phyloP scores from a whole-genome alignment of 139 green algal genomes.

The Coelastrella sp. region DNA sequence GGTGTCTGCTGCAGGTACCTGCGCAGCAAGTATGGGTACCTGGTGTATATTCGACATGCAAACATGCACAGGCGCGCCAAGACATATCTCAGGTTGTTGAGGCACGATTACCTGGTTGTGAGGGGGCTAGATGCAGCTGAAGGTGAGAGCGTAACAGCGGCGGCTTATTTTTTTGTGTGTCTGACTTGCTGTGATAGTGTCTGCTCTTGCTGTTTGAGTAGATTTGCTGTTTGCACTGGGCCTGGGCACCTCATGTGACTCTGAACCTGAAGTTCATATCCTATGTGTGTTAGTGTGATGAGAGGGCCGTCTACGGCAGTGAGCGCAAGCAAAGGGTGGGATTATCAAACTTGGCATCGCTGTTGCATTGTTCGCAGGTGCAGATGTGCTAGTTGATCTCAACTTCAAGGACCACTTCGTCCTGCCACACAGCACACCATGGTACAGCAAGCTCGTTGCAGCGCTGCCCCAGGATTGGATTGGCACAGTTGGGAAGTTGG shows the following conservation, averaged over 20 bases:
- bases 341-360: background rate
- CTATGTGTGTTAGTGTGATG: too few relatives aligned
- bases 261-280: too few relatives aligned
- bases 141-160: background rate
- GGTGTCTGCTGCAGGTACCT: slow-evolving; percentile 1
- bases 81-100: slow-evolving; percentile 35
- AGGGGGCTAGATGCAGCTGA: background rate
- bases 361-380: too few relatives aligned
- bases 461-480: slow-evolving; percentile 44
- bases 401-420: slow-evolving; percentile 42
- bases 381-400: slow-evolving; percentile 38
- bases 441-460: slow-evolving; percentile 46
- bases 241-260: too few relatives aligned
- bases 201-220: too few relatives aligned
- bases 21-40: slow-evolving; percentile 37
- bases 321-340: background rate
- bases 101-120: slow-evolving; percentile 31
- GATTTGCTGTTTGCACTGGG: too few relatives aligned
- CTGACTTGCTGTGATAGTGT: background rate
- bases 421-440: background rate
- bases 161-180: background rate
- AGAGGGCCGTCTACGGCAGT: background rate
- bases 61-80: background rate
- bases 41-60: slow-evolving; percentile 12
- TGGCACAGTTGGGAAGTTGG: slow-evolving; percentile 7